Conservation (phyloP, 2,329 filamentous ascomycete genomes). For the Fusarium acutatum region DNA sequence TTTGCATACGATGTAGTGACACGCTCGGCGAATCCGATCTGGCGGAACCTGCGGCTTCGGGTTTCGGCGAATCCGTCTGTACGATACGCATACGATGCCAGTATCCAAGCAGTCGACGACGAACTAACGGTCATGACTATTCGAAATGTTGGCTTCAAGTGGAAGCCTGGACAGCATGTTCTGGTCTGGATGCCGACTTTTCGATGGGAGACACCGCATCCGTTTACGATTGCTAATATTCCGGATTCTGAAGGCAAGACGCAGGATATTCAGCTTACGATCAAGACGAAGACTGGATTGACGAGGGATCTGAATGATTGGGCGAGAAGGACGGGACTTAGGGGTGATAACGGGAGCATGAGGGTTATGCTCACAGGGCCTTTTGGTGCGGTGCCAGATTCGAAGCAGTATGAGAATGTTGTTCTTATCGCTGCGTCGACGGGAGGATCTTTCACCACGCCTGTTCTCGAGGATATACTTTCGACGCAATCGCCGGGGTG, state of each 20-base stretch:
- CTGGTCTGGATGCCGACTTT: constrained; percentile 40
- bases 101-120: constrained; percentile 25
- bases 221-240: constrained; percentile 37
- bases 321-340: constrained; percentile 26
- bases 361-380: constrained; percentile 36
- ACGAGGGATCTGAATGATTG: constrained; percentile 35
- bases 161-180: constrained; percentile 40
- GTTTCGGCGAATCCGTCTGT: constrained; percentile 16
- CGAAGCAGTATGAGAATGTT: constrained; percentile 39
- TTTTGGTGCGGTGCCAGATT: constrained; percentile 33
- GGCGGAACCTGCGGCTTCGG: constrained; percentile 35
- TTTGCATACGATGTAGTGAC: constrained; percentile 40
- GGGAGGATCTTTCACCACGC: constrained; percentile 36
- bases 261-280: constrained; percentile 33
- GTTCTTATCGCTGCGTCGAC: constrained; percentile 36
- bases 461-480: constrained; percentile 34
- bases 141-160: constrained; percentile 32
- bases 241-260: not conserved
- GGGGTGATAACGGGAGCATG: constrained; percentile 17
- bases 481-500: constrained; percentile 28
- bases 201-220: constrained; percentile 37
- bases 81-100: constrained; percentile 33
- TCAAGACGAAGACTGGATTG: constrained; percentile 38
- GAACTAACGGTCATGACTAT: constrained; percentile 35
- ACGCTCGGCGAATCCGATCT: constrained; percentile 39